Evolutionary conservation across 108 stramenopile genomes (phyloP), one percentile per base, ranked within the genome.

Genomic region (Skeletonema marinoi): DNA sequence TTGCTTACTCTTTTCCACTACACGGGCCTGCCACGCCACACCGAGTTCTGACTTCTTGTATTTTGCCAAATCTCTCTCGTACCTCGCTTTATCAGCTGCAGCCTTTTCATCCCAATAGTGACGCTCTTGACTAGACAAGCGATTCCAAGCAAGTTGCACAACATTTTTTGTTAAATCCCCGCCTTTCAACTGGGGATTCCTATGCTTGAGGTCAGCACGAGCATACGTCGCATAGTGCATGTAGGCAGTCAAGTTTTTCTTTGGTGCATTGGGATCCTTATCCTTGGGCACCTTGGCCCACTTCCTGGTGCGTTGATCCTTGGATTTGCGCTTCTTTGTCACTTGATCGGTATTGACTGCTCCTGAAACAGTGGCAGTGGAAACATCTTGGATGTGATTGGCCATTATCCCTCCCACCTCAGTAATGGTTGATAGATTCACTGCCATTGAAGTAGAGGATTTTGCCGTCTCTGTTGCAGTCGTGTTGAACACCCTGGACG

Each of bases 261-360:
- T 89, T 19, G 88, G 88, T 4, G 92, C 92, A 64, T 91, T 91
- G 30, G 92, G 92, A 64, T 93, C 88, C 65, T 85, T 84, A 71
- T 93, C 88, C 65, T 85, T 84, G 75, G 78, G 39, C 11, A 41
- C 39, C 65, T 84, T 83, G 5, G 11, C 39, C 44, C 79, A 62
- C 58, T 81, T 75, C 59, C 42, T 44, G 36, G 41, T 38, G 13
- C 56, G 36, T 19, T 60, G 51, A 66, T 80, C 61, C 1, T 21
- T 25, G 25, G 25, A 56, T 25, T 56, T 56, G 21, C 25, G 19
- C 54, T 56, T 56, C 6, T 56, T 56, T 25, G 6, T 17, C 54
- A 25, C 21, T 2, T 56, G 2, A 29, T 56, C 54, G 25, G 54
- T 5, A 56, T 46, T n/a, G 54, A 56, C 5, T 25, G 29, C 54